These are phyloP conservation scores for Tylopilus plumbeoviolaceoides DNA, from an alignment of 768 basidiomycete species.

Conservation along the genomic window DNA sequence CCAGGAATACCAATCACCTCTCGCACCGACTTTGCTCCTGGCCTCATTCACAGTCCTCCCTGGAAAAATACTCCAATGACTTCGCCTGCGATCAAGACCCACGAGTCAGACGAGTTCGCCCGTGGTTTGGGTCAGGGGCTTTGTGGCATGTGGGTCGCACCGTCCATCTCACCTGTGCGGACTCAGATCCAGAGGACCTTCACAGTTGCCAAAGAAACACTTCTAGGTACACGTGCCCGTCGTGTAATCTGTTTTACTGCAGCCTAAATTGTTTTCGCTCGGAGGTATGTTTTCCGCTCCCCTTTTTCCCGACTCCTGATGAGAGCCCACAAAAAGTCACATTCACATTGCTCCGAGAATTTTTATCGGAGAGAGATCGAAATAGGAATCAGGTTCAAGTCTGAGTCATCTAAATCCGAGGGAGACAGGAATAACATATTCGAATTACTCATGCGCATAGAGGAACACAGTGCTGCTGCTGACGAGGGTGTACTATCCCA, in stretches of 20 bases:
- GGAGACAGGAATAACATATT: constrained; percentile 65
- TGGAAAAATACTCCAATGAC: constrained; percentile 12
- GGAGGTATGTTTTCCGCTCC: constrained; percentile 40
- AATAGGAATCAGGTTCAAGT: constrained; percentile 52
- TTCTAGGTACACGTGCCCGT: constrained; percentile 77
- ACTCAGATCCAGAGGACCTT: neutral
- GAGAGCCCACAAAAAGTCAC: constrained; percentile 35
- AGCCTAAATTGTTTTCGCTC: constrained; percentile 77
- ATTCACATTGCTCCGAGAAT: constrained; percentile 72
- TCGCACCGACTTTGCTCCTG: too few relatives aligned
- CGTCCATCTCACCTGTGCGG: neutral
- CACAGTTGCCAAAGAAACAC: constrained; percentile 70
- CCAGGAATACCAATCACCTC: too few relatives aligned
- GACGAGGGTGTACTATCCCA: constrained; percentile 28
- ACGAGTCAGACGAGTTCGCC: constrained; percentile 8
- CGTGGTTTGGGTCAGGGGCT: constrained; percentile 12
- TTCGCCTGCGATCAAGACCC: constrained; percentile 14
- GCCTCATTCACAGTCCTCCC: too few relatives aligned
- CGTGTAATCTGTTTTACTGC: constrained; percentile 79
- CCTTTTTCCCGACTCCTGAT: neutral
- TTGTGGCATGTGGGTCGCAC: constrained; percentile 44
- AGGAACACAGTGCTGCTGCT: constrained; percentile 50
- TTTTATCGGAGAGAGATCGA: constrained; percentile 80
- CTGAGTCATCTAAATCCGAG: constrained; percentile 48
- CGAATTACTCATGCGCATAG: constrained; percentile 66